phyloP scores from a whole-genome alignment of 148 eudicot species.

The Rhododendron ovatum region DNA sequence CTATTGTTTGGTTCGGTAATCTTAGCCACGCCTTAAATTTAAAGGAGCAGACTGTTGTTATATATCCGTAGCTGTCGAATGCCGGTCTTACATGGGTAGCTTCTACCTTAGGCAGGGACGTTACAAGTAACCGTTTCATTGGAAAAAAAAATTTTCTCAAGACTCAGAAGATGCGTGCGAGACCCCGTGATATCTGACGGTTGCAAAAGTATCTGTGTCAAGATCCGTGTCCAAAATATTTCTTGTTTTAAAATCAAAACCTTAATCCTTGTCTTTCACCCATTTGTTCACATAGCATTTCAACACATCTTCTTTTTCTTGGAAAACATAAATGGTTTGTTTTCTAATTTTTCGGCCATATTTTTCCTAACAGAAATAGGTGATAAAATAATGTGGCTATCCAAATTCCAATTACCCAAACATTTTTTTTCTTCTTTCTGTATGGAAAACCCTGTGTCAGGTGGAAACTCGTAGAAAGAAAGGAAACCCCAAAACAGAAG shows the following conservation, averaged over 20 bases:
- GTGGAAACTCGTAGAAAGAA: conserved; percentile 7
- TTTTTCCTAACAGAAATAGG: not conserved
- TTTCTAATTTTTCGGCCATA: no score
- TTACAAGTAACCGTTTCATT: not conserved
- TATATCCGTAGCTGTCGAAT: no score
- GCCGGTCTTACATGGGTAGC: no score
- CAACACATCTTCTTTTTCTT: not conserved
- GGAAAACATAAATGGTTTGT: not conserved
- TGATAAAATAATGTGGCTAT: not conserved
- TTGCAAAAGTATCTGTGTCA: not conserved
- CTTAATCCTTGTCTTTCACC: not conserved
- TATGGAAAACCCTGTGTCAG: conserved; percentile 13
- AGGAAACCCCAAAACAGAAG: conserved; percentile 3
- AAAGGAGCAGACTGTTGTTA: not conserved
- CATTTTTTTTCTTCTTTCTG: not conserved
- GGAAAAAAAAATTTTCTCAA: not conserved
- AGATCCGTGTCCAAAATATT: not conserved
- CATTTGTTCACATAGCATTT: not conserved
- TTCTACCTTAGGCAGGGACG: not conserved
- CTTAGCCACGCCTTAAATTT: not conserved
- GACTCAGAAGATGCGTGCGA: not conserved
- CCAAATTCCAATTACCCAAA: not conserved
- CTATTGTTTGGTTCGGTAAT: not conserved
- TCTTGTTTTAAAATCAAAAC: not conserved
- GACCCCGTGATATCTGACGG: not conserved